Percentiles rank a stretch among this genome's conserved stretches.
Evolutionary conservation across 495 filamentous ascomycete species (phyloP).

Genomic region (Penicillium diatomitis): DNA sequence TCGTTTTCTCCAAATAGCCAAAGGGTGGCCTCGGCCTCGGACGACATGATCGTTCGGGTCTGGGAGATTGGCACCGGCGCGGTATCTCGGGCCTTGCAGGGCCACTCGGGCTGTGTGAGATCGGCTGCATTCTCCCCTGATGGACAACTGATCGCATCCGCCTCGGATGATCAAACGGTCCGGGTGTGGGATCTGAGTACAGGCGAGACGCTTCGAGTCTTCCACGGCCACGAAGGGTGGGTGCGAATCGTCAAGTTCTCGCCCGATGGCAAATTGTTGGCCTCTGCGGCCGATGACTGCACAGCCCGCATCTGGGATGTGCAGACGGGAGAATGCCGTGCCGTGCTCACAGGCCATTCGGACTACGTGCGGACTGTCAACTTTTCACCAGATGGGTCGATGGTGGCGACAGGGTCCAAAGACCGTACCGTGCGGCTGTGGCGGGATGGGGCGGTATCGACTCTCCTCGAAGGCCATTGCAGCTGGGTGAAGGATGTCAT

Average conservation of each 20-base stretch:
- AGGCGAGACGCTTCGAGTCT: constrained; percentile 4
- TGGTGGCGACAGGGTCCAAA: constrained; percentile 1
- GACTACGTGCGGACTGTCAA: constrained; percentile 3
- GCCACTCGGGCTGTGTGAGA: constrained; percentile 6
- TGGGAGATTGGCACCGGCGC: constrained; percentile 11
- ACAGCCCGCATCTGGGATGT: constrained; percentile 28
- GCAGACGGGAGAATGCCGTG: neutral
- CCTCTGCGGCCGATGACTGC: constrained; percentile 13
- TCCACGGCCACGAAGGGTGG: constrained; percentile 6
- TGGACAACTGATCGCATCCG: constrained; percentile 16
- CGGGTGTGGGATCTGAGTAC: constrained; percentile 26
- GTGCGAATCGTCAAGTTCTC: constrained; percentile 16
- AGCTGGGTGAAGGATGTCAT: constrained; percentile 4
- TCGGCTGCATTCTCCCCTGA: constrained; percentile 19
- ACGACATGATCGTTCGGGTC: constrained; percentile 2
- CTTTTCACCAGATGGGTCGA: constrained; percentile 3
- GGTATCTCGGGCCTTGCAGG: constrained; percentile 7
- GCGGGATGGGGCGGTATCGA: neutral
- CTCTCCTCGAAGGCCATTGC: neutral
- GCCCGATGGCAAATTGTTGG: constrained; percentile 10
- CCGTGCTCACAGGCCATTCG: neutral
- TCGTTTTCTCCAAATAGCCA: neutral
- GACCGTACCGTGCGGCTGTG: constrained; percentile 1
- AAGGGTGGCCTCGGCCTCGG: constrained; percentile 1
- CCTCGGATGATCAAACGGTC: constrained; percentile 19